Conservation (phyloP, 257 asterid species). For the Eucommia ulmoides region DNA sequence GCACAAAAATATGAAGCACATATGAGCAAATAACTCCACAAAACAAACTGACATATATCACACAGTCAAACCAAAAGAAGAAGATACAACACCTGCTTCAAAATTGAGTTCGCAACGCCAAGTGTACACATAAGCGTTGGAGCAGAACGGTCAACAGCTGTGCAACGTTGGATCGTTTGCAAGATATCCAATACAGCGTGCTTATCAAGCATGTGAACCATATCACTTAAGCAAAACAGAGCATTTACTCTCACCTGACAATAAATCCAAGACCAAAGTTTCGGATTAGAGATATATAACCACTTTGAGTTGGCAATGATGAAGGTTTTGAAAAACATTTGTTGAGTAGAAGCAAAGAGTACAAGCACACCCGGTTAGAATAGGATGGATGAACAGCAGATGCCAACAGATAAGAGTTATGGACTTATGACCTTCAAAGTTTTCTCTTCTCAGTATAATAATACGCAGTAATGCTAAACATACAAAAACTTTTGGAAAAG, state of each 20-base stretch:
- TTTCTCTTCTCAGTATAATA: no score
- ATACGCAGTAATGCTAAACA: no score
- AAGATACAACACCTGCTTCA: conserved; percentile 59
- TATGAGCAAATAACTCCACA: background rate
- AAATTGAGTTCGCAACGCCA: conserved; percentile 76
- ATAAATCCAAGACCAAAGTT: conserved; percentile 11
- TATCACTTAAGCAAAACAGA: conserved; percentile 68
- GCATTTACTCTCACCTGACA: conserved; percentile 98
- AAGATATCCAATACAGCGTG: conserved; percentile 57
- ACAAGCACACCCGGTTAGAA: no score
- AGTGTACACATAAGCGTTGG: conserved; percentile 99
- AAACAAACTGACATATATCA: background rate
- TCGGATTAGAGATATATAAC: no score
- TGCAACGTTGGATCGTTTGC: conserved; percentile 89
- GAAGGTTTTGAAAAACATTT: no score
- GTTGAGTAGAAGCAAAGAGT: no score
- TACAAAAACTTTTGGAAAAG: no score
- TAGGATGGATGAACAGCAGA: no score
- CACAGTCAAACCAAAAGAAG: background rate
- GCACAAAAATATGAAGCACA: conserved; percentile 18
- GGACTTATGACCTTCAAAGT: no score
- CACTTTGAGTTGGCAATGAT: no score
- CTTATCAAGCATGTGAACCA: conserved; percentile 87
- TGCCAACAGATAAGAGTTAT: no score
- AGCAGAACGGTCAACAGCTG: conserved; percentile 96